A percentile compares a stretch with the other conserved stretches of the same genome.
Evolutionary conservation across 1,284 basidiomycete genomes (phyloP).

Genomic region (Cutaneotrichosporon arboriforme): DNA sequence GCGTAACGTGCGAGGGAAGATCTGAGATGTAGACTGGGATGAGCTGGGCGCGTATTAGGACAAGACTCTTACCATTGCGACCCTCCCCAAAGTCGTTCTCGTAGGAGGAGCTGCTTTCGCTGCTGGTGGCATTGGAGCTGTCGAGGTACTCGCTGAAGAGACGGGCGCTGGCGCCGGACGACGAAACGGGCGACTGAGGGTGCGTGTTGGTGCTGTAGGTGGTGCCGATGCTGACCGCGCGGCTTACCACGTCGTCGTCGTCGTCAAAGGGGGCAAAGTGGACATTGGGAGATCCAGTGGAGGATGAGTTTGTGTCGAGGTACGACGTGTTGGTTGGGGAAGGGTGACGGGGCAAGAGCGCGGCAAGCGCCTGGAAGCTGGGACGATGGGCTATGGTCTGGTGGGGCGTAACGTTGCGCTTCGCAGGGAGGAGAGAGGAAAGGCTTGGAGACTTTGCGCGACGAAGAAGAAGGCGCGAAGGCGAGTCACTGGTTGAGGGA

Average conservation of each 20-base stretch:
- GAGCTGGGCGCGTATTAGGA: too few species aligned
- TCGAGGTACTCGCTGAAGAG: background rate
- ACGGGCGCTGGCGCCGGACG: background rate
- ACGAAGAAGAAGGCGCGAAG: background rate
- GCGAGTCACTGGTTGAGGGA: background rate
- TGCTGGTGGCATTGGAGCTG: background rate
- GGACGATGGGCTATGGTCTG: background rate
- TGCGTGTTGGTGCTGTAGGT: background rate
- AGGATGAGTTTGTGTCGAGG: too few species aligned
- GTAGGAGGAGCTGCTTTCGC: background rate
- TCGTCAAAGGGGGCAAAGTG: background rate
- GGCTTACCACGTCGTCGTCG: background rate
- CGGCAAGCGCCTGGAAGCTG: background rate
- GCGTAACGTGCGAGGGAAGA: conserved; percentile 14
- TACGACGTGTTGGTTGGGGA: too few species aligned
- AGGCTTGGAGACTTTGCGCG: conserved; percentile 20
- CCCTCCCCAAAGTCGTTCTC: conserved; percentile 17
- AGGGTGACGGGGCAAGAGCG: background rate
- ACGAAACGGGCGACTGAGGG: background rate
- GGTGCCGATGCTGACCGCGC: background rate
- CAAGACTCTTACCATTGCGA: conserved; percentile 35
- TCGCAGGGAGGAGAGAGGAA: conserved; percentile 10
- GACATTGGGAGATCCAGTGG: background rate
- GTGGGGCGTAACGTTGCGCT: background rate
- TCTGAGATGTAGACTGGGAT: conserved; percentile 31